Conservation (phyloP, 2,329 filamentous ascomycete species). For the Fusarium lyarnte region DNA sequence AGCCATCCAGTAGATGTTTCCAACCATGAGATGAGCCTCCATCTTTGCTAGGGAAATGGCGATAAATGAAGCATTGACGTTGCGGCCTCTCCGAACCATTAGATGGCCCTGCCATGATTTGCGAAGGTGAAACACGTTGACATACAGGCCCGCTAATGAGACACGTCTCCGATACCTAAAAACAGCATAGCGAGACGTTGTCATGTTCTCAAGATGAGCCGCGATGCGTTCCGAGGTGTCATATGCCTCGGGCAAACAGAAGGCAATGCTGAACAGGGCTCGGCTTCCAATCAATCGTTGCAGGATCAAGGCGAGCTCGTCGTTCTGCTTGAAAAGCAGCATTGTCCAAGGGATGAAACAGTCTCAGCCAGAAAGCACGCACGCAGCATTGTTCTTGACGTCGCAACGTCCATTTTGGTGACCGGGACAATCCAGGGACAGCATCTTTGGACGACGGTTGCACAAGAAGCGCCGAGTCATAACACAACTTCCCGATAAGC, state of each 20-base stretch:
- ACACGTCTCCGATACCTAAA: constrained; percentile 34
- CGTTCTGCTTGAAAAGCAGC: constrained; percentile 13
- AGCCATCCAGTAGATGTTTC: background rate
- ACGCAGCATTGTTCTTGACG: constrained; percentile 31
- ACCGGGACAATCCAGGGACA: constrained; percentile 31
- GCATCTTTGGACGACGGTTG: constrained; percentile 15
- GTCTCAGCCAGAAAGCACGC: constrained; percentile 32
- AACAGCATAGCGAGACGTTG: constrained; percentile 25
- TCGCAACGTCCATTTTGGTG: constrained; percentile 22
- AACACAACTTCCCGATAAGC: constrained; percentile 14
- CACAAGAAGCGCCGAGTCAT: constrained; percentile 24
- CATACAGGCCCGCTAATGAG: constrained; percentile 34
- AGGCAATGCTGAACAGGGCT: constrained; percentile 15
- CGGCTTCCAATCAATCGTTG: constrained; percentile 16
- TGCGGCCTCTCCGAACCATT: constrained; percentile 28
- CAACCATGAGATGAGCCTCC: background rate
- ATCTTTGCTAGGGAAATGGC: constrained; percentile 1
- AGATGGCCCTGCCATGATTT: constrained; percentile 23
- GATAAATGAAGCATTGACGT: constrained; percentile 30
- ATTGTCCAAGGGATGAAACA: constrained; percentile 38
- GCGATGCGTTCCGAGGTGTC: constrained; percentile 23
- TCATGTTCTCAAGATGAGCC: constrained; percentile 34
- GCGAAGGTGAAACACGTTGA: constrained; percentile 40
- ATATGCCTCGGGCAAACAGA: constrained; percentile 28
- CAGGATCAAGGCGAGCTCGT: constrained; percentile 33